phyloP scores from a whole-genome alignment of 139 green algal genomes.

The Micractinium sp. region DNA sequence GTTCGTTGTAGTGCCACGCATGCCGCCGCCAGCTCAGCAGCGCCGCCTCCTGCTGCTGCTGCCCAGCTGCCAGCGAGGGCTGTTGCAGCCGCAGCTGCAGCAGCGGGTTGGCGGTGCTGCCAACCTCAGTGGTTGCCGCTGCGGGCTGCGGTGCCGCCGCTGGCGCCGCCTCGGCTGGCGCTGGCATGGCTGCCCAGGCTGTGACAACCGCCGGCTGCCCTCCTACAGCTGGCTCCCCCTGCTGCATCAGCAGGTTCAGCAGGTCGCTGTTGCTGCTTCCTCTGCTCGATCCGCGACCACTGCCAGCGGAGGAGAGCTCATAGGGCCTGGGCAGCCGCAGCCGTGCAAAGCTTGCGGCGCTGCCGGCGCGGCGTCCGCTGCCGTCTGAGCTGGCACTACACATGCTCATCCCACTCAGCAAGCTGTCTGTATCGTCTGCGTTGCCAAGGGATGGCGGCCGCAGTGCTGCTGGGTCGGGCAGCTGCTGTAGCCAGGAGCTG shows the following conservation, averaged over 20 bases:
- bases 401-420: background rate
- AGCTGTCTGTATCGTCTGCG: background rate
- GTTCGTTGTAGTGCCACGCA: background rate
- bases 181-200: background rate
- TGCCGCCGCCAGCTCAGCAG: constrained; percentile 29
- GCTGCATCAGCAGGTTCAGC: constrained; percentile 10
- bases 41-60: background rate
- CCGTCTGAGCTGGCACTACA: background rate
- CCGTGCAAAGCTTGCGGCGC: background rate
- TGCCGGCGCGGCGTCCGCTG: background rate
- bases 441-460: background rate
- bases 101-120: background rate
- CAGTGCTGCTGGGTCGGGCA: background rate
- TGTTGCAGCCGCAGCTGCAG: background rate
- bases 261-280: background rate
- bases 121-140: background rate
- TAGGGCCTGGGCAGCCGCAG: background rate
- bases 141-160: background rate
- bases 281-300: background rate
- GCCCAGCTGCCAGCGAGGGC: background rate
- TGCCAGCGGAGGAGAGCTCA: background rate
- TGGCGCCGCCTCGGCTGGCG: background rate
- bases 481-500: background rate
- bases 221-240: background rate
- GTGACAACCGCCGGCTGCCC: background rate